Conservation (phyloP, 1,139 yeast genomes). For the Eremothecium gossypii region DNA sequence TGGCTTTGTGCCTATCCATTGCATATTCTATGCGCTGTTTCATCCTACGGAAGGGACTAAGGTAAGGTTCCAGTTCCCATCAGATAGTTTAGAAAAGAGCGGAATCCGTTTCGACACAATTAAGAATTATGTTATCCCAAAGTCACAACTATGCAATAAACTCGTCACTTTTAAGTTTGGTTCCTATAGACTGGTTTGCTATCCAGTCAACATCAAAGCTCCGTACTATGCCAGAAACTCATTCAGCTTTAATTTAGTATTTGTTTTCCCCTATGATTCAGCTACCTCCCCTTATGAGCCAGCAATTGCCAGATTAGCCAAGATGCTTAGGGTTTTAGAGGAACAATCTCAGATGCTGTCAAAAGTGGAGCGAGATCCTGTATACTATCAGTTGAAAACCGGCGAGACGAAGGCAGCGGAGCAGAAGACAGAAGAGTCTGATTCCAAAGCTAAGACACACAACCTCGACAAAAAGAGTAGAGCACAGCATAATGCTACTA, state of each 20-base stretch:
- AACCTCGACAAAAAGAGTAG: not conserved
- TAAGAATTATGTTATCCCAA: constrained; percentile 87
- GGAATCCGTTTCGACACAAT: constrained; percentile 76
- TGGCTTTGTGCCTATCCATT: constrained; percentile 53
- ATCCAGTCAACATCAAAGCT: constrained; percentile 75
- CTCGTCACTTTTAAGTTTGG: constrained; percentile 66
- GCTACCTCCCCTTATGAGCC: constrained; percentile 83
- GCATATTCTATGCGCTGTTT: constrained; percentile 82
- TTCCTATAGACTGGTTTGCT: constrained; percentile 71
- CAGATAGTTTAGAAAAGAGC: constrained; percentile 38
- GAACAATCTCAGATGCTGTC: constrained; percentile 79
- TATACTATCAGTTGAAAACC: constrained; percentile 25
- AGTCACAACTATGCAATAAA: constrained; percentile 80
- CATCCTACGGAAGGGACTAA: constrained; percentile 95
- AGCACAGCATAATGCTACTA: not conserved
- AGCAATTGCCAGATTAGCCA: constrained; percentile 73
- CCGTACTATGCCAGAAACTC: constrained; percentile 78
- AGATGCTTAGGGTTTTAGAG: constrained; percentile 82
- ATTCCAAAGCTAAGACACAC: not conserved
- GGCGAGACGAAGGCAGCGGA: constrained; percentile 5
- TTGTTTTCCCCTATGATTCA: constrained; percentile 76
- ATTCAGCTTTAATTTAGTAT: constrained; percentile 85
- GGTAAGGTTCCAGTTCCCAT: constrained; percentile 88
- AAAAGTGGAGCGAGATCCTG: constrained; percentile 33
- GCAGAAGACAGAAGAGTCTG: constrained; percentile 4